phyloP scores from a whole-genome alignment of 768 basidiomycete species.

The Xerocomus brunneocitrinus region DNA sequence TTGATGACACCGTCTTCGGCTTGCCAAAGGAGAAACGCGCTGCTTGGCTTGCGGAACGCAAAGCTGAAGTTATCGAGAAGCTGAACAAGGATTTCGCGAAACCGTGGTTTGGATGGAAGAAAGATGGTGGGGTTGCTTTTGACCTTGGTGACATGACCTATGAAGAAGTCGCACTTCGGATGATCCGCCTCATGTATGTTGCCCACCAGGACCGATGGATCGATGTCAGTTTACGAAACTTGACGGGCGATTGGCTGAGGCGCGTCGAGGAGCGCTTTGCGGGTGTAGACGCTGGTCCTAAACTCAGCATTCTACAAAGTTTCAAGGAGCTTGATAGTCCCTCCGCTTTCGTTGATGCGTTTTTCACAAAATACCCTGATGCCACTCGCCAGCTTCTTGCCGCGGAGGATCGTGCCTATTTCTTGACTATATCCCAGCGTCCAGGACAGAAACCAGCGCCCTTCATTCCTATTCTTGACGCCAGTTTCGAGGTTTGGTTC shows the following conservation, averaged over 20 bases:
- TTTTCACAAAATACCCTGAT: constrained; percentile 81
- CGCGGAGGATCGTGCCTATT: constrained; percentile 90
- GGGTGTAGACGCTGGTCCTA: constrained; percentile 75
- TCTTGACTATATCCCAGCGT: constrained; percentile 92
- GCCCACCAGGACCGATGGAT: constrained; percentile 90
- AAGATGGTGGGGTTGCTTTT: constrained; percentile 76
- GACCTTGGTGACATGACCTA: constrained; percentile 98
- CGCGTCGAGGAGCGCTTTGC: constrained; percentile 95
- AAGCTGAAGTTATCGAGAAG: constrained; percentile 84
- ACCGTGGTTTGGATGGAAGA: constrained; percentile 97
- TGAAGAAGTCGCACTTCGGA: constrained; percentile 88
- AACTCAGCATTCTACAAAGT: constrained; percentile 82
- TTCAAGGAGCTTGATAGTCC: constrained; percentile 83
- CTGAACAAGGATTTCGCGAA: constrained; percentile 95
- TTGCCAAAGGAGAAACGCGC: constrained; percentile 93
- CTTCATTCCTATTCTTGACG: constrained; percentile 94
- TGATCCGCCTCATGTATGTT: constrained; percentile 94
- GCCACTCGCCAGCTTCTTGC: constrained; percentile 85
- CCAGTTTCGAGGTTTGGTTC: constrained; percentile 97
- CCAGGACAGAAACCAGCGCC: constrained; percentile 98
- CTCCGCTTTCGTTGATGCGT: constrained; percentile 64
- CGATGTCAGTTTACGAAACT: constrained; percentile 84
- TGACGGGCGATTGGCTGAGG: constrained; percentile 95
- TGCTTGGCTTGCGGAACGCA: constrained; percentile 82
- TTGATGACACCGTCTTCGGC: constrained; percentile 94